Base-by-base conservation (phyloP, 2,329 filamentous ascomycete species). In the Xylaria sp. region DNA sequence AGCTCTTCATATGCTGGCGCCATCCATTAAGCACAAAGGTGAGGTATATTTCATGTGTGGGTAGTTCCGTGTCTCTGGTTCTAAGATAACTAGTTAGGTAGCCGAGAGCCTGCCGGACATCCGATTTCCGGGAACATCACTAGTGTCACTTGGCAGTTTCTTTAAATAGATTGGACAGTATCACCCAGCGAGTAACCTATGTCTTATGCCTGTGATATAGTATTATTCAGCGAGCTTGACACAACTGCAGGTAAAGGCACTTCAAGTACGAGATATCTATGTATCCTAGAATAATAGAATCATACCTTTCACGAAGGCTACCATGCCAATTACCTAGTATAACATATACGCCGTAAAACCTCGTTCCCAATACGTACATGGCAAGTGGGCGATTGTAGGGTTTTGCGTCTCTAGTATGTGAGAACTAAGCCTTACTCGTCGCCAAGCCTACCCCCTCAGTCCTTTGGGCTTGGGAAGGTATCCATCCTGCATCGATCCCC, bases 381-480 rank as follows among this genome's bases (percentile, higher is more conserved):
- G 5, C 41, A n/a, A n/a, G 15, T 18, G 7, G 5, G 15, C 7
- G 41, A 46, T 46, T 46, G 41, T 7, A 46, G 41, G 18, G 18
- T 46, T 13, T 39, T 13, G 13, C 55, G 32, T 65, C 28, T 28
- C 28, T 28, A 28, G 28, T 34, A 62, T 55, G 66, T 62, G 23
- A 69, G 61, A 63, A 18, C 63, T 66, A 62, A 62, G 66, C 62
- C 61, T 65, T 61, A 12, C 12, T 37, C 52, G 25, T 32, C 9
- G 41, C 56, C 46, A 25, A 56, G 61, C 54, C 52, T 50, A 39
- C 48, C 48, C 59, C 59, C 54, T 52, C 55, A 23, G 28, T 25
- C 18, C 32, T n/a, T 15, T 13, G 52, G 34, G 52, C 37, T 37
- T 56, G 18, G 18, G 13, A 18, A 8, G 41, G 50, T 18, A 13